Base-by-base conservation (phyloP, 495 filamentous ascomycete species). In the Hypoxylon lenormandii region DNA sequence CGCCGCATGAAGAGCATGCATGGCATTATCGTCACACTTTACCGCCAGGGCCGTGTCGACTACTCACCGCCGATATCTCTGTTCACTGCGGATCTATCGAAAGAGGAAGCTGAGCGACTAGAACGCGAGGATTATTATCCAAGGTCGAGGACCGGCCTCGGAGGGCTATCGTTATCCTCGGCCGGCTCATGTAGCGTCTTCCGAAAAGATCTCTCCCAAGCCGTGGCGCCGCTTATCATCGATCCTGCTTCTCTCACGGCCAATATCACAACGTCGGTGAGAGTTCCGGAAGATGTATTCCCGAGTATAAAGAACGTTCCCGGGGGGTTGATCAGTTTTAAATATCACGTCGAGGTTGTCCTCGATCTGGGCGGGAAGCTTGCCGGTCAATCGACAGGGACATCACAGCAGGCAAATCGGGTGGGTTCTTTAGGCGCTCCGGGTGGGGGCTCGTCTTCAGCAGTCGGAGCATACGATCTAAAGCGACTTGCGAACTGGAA, bases 11-110 rank as follows among this genome's bases (percentile, higher is more conserved):
- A 91, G 74, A 97, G 91, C 73, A 82, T 96, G 80, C 90, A 94
- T 69, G 95, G 95, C 0, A 91, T 97, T 50, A 95, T 98, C 59
- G 83, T 97, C 23, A 98, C 95, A 1, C 81, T 98, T 4, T 97
- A 97, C 75, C 87, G 95, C 43, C 90, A 96, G 77, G 93, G 93
- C 7, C 89, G 93, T 8, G 94, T 98, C 23, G 96, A 98, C 72
- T 88, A 94, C 45, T 87, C 93, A 65, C 93, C 94, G 1, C 84
- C 80, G 4, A 55, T 78, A 28, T 76, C 76, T n/a, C 76, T 92
- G 3, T 89, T 88, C 18, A 78, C 81, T 10, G 80, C 87, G 11
- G 80, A 81, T 47, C 81, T 88, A 58, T 85, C 88, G 13, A 90
- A 89, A 66, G 89, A 89, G 63, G 85, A 86, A 0, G 82, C 85